Percentiles rank a stretch among this genome's conserved stretches.
phyloP scores from a whole-genome alignment of 441 rosid species.

The Macaranga tanarius region DNA sequence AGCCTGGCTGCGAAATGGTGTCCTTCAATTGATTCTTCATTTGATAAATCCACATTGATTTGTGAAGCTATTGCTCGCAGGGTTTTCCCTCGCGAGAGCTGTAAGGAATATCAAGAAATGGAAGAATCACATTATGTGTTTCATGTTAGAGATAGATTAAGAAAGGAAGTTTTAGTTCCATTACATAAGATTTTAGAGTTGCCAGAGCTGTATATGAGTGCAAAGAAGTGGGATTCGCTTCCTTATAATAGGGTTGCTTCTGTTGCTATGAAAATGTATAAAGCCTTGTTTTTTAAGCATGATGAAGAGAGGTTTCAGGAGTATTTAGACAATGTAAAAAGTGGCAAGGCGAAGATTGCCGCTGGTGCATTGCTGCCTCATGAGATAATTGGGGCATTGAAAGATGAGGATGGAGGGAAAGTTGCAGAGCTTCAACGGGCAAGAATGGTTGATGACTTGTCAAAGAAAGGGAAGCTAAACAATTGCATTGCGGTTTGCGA shows the following conservation, averaged over 20 bases:
- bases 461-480: slow-evolving; percentile 32
- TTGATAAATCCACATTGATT: not conserved
- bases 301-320: slow-evolving; percentile 41
- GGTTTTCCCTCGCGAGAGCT: slow-evolving; percentile 3
- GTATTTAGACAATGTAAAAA: slow-evolving; percentile 37
- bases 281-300: slow-evolving; percentile 31
- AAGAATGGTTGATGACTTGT: slow-evolving; percentile 51
- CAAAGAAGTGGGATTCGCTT: slow-evolving; percentile 6
- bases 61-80: slow-evolving; percentile 13
- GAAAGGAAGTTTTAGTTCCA: slow-evolving; percentile 14
- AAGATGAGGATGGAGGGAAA: not conserved
- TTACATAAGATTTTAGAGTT: not conserved
- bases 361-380: slow-evolving; percentile 62
- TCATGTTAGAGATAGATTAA: slow-evolving; percentile 8
- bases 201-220: slow-evolving; percentile 15
- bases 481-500: slow-evolving; percentile 8
- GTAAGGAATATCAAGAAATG: slow-evolving; percentile 6
- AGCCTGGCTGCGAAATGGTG: slow-evolving; percentile 27
- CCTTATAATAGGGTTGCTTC: slow-evolving; percentile 17
- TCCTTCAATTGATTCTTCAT: slow-evolving; percentile 8
- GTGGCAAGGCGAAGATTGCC: slow-evolving; percentile 41
- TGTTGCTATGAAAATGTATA: slow-evolving; percentile 11
- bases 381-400: slow-evolving; percentile 34
- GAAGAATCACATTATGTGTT: slow-evolving; percentile 11
- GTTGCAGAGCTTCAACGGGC: not conserved